These are phyloP conservation scores for Obelidium mucronatum DNA, from an alignment of 192 early-diverging fungal species.

Conservation along the genomic window DNA sequence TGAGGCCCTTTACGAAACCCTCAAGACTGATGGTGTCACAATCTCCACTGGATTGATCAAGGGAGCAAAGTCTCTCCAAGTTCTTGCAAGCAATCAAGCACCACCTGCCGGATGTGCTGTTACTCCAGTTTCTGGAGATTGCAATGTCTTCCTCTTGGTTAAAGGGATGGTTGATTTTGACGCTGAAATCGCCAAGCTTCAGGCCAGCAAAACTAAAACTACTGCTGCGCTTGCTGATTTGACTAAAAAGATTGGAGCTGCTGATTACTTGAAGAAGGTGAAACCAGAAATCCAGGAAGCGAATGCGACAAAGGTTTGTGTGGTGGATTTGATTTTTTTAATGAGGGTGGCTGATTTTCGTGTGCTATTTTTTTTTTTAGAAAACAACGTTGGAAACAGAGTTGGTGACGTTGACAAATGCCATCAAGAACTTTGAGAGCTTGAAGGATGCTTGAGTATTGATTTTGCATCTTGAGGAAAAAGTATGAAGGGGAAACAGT, in stretches of 20 bases:
- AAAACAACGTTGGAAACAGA: slow-evolving; percentile 77
- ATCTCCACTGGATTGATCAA: slow-evolving; percentile 75
- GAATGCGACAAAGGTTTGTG: slow-evolving; percentile 71
- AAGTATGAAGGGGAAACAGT: too few relatives aligned
- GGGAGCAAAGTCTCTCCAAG: slow-evolving; percentile 72
- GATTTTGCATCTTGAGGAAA: background rate
- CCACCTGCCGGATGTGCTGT: slow-evolving; percentile 85
- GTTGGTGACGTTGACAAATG: slow-evolving; percentile 70
- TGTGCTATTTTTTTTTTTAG: slow-evolving; percentile 37
- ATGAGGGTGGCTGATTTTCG: background rate
- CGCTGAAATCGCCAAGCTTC: slow-evolving; percentile 81
- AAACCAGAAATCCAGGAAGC: slow-evolving; percentile 74
- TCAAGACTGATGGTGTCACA: slow-evolving; percentile 65
- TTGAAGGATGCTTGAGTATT: slow-evolving; percentile 36
- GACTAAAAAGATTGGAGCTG: slow-evolving; percentile 66
- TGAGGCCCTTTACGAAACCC: slow-evolving; percentile 49
- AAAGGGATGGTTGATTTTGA: slow-evolving; percentile 82
- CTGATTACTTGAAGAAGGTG: slow-evolving; percentile 76
- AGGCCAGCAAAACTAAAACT: slow-evolving; percentile 75
- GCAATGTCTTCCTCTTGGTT: slow-evolving; percentile 79
- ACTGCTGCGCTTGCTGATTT: slow-evolving; percentile 62
- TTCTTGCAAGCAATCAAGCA: slow-evolving; percentile 58
- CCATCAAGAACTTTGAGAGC: slow-evolving; percentile 71
- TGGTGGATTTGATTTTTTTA: slow-evolving; percentile 33
- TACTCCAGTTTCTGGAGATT: slow-evolving; percentile 71